Percentiles rank a stretch among this genome's conserved stretches.
These are phyloP conservation scores for Aspergillus coremiiformis DNA, from an alignment of 495 filamentous ascomycete genomes.

Conservation along the genomic window DNA sequence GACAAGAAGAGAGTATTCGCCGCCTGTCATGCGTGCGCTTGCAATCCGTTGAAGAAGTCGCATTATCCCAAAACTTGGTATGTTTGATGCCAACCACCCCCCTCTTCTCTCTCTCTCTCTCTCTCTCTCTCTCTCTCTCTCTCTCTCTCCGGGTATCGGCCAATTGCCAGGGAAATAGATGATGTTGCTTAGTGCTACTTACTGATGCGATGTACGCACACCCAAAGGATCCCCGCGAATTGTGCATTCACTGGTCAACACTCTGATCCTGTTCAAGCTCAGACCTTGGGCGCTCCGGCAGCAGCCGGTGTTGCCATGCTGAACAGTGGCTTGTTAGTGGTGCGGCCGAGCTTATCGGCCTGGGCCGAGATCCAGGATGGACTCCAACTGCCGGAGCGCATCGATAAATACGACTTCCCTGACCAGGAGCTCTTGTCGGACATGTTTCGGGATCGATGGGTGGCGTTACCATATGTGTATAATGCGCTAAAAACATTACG, in stretches of 20 bases:
- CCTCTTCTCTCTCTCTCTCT: too few species aligned
- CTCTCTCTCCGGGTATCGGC: neutral
- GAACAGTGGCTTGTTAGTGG: slow-evolving; percentile 69
- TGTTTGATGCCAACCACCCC: neutral
- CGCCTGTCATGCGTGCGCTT: slow-evolving; percentile 70
- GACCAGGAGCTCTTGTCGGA: slow-evolving; percentile 69
- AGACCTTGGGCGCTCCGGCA: slow-evolving; percentile 44
- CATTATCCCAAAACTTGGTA: slow-evolving; percentile 72
- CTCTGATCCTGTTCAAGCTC: slow-evolving; percentile 46
- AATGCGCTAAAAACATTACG: slow-evolving; percentile 78
- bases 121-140: neutral
- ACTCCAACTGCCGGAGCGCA: slow-evolving; percentile 31
- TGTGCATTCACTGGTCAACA: slow-evolving; percentile 74
- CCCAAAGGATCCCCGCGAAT: slow-evolving; percentile 52
- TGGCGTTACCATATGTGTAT: slow-evolving; percentile 67
- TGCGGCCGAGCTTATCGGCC: slow-evolving; percentile 50
- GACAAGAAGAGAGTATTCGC: slow-evolving; percentile 57
- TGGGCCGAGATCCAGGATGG: slow-evolving; percentile 47
- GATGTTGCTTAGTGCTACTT: neutral
- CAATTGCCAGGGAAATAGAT: neutral
- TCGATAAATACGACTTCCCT: slow-evolving; percentile 56
- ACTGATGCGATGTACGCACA: slow-evolving; percentile 4
- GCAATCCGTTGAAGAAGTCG: slow-evolving; percentile 67
- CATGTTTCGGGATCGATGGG: slow-evolving; percentile 61
- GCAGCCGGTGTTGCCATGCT: slow-evolving; percentile 53